phyloP scores from a whole-genome alignment of 2,329 filamentous ascomycete genomes.

The Nemania serpens region DNA sequence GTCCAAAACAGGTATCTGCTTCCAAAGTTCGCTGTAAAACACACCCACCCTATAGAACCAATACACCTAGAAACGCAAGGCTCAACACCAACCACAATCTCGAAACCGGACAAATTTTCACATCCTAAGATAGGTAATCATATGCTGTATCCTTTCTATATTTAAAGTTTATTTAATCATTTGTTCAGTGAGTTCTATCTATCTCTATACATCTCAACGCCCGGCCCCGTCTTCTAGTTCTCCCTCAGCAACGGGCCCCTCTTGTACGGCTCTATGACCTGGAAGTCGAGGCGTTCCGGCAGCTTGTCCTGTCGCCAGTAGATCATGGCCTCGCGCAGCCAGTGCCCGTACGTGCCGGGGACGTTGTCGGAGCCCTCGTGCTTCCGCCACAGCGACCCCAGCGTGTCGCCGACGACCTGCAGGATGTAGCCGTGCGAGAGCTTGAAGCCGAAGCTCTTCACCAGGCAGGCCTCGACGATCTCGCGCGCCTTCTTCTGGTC shows the following conservation, averaged over 20 bases:
- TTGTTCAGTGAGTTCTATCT: slow-evolving; percentile 3
- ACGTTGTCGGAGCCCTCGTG: slow-evolving; percentile 54
- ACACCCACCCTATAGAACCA: too few relatives aligned
- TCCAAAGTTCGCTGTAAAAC: too few relatives aligned
- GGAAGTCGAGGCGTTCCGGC: slow-evolving; percentile 43
- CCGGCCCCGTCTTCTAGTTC: slow-evolving; percentile 11
- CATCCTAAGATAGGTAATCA: background rate
- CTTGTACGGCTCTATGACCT: slow-evolving; percentile 46
- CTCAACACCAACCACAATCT: background rate
- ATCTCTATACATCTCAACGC: too few relatives aligned
- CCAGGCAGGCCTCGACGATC: slow-evolving; percentile 57
- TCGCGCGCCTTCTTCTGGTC: slow-evolving; percentile 54
- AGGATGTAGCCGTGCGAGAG: slow-evolving; percentile 59
- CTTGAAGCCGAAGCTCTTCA: slow-evolving; percentile 58
- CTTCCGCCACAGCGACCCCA: slow-evolving; percentile 59
- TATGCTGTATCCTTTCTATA: slow-evolving; percentile 9
- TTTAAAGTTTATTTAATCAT: slow-evolving; percentile 1
- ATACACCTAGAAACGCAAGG: too few relatives aligned
- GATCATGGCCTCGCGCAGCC: slow-evolving; percentile 55
- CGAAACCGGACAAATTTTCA: background rate
- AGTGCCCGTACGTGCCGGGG: slow-evolving; percentile 58
- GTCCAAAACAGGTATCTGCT: too few relatives aligned
- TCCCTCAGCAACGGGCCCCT: slow-evolving; percentile 43
- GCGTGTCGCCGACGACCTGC: slow-evolving; percentile 52
- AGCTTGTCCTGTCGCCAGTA: slow-evolving; percentile 52